Percentiles rank a stretch among this genome's conserved stretches.
Conservation (phyloP, 2,329 filamentous ascomycete genomes). For the Epichloe bromicola region DNA sequence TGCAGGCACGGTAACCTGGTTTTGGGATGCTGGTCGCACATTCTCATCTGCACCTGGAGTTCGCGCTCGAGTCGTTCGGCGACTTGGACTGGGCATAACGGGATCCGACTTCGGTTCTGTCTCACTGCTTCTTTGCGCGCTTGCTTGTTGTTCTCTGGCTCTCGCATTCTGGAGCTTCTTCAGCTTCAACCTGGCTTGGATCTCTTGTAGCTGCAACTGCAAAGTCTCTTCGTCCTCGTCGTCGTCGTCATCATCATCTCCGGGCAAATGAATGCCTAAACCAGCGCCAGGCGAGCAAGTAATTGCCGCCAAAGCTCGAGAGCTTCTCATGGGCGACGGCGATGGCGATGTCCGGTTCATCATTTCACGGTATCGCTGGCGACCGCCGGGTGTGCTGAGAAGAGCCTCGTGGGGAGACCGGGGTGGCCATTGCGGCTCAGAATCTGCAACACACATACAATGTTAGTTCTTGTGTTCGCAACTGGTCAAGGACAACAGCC, state of each 20-base stretch:
- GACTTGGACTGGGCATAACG: conserved; percentile 11
- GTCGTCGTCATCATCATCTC: conserved; percentile 20
- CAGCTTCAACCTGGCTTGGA: conserved; percentile 75
- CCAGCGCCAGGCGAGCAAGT: conserved; percentile 11
- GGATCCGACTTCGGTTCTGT: conserved; percentile 9
- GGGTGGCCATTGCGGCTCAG: conserved; percentile 50
- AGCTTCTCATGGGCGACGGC: conserved; percentile 41
- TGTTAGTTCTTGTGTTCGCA: neutral
- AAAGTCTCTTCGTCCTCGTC: conserved; percentile 76
- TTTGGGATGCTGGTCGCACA: conserved; percentile 12
- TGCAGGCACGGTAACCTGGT: conserved; percentile 57
- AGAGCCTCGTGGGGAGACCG: conserved; percentile 53
- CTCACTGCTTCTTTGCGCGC: conserved; percentile 11
- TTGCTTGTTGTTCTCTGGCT: conserved; percentile 9
- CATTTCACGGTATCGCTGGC: conserved; percentile 58
- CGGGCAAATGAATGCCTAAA: conserved; percentile 21
- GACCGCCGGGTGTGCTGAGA: conserved; percentile 61
- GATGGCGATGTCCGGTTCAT: conserved; percentile 55
- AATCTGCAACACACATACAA: conserved; percentile 14
- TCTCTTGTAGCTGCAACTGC: conserved; percentile 73
- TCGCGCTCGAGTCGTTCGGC: conserved; percentile 13
- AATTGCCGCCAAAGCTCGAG: conserved; percentile 7
- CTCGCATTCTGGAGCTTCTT: conserved; percentile 65
- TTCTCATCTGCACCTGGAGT: conserved; percentile 15
- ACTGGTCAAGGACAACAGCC: neutral